Evolutionary conservation across 2,329 filamentous ascomycete genomes (phyloP).

Genomic region (Clonostachys chloroleuca): DNA sequence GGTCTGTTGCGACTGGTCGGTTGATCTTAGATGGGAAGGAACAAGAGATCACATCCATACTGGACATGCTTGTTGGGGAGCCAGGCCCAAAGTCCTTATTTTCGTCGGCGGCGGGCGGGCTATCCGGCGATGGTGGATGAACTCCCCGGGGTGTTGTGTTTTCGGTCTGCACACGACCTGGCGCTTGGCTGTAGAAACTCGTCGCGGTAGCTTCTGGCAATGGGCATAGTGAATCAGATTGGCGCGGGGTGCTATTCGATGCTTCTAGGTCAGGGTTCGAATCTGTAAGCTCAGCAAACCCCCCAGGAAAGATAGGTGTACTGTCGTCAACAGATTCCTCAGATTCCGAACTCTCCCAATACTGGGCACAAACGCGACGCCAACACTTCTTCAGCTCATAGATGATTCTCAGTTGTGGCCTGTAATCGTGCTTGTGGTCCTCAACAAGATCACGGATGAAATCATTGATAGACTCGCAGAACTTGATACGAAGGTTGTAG

Average conservation of each 20-base stretch:
- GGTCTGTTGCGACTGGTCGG: slow-evolving; percentile 29
- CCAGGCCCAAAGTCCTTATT: slow-evolving; percentile 11
- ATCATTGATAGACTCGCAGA: slow-evolving; percentile 77
- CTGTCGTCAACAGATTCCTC: slow-evolving; percentile 58
- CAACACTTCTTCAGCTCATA: slow-evolving; percentile 96
- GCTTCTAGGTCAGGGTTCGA: slow-evolving; percentile 50
- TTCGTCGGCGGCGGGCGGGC: too few species aligned
- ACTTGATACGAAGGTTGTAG: slow-evolving; percentile 67
- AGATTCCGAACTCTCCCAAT: slow-evolving; percentile 76
- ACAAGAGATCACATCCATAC: slow-evolving; percentile 58
- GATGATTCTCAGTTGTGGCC: slow-evolving; percentile 74
- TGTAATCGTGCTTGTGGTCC: slow-evolving; percentile 41
- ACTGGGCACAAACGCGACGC: slow-evolving; percentile 83
- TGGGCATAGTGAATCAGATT: slow-evolving; percentile 23
- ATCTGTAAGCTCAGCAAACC: slow-evolving; percentile 59
- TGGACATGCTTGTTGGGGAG: slow-evolving; percentile 54
- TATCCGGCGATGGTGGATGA: too few species aligned
- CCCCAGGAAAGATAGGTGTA: slow-evolving; percentile 70
- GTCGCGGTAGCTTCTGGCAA: slow-evolving; percentile 4
- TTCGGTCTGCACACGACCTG: too few species aligned
- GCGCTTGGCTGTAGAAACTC: slow-evolving; percentile 38
- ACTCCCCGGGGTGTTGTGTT: too few species aligned
- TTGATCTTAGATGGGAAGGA: slow-evolving; percentile 54
- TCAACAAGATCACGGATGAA: slow-evolving; percentile 49
- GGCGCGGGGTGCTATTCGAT: slow-evolving; percentile 35